phyloP scores from a whole-genome alignment of 495 filamentous ascomycete species.

The Aspergillus ellipticus region DNA sequence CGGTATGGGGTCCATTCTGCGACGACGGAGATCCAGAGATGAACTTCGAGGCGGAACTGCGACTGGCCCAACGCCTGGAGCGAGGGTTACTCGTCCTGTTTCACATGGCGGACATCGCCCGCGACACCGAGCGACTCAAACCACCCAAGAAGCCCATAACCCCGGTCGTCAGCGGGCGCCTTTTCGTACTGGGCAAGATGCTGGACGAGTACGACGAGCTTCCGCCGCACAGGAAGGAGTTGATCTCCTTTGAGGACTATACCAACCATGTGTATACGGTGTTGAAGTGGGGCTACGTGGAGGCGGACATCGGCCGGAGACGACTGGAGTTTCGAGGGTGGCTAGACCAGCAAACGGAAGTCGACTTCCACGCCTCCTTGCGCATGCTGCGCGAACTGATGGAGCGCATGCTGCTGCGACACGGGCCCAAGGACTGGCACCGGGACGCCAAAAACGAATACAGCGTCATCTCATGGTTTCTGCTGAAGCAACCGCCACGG shows the following conservation, averaged over 20 bases:
- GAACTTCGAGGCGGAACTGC: slow-evolving; percentile 26
- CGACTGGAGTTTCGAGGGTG: slow-evolving; percentile 22
- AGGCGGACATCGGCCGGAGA: slow-evolving; percentile 25
- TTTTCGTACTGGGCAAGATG: slow-evolving; percentile 15
- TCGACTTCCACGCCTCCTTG: slow-evolving; percentile 28
- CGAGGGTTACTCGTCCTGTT: slow-evolving; percentile 28
- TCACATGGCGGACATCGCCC: slow-evolving; percentile 30
- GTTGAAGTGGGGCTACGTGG: slow-evolving; percentile 20
- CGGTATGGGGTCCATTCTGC: slow-evolving; percentile 27
- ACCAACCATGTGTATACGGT: slow-evolving; percentile 23
- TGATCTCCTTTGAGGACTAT: slow-evolving; percentile 15
- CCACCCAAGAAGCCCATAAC: slow-evolving; percentile 6
- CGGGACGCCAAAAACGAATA: slow-evolving; percentile 25
- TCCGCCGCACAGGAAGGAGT: slow-evolving; percentile 10
- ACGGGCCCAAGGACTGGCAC: slow-evolving; percentile 28
- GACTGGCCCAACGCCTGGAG: slow-evolving; percentile 23
- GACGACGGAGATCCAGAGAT: slow-evolving; percentile 22
- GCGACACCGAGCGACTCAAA: slow-evolving; percentile 11
- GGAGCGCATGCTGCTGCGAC: slow-evolving; percentile 30
- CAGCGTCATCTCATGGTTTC: slow-evolving; percentile 30
- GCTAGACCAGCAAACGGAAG: slow-evolving; percentile 22
- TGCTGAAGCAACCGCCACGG: slow-evolving; percentile 24
- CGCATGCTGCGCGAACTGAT: slow-evolving; percentile 29
- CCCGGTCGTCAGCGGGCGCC: slow-evolving; percentile 13
- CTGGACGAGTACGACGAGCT: slow-evolving; percentile 22